Conservation (phyloP, 78 protist genomes). For the Salpingoeca rosetta region DNA sequence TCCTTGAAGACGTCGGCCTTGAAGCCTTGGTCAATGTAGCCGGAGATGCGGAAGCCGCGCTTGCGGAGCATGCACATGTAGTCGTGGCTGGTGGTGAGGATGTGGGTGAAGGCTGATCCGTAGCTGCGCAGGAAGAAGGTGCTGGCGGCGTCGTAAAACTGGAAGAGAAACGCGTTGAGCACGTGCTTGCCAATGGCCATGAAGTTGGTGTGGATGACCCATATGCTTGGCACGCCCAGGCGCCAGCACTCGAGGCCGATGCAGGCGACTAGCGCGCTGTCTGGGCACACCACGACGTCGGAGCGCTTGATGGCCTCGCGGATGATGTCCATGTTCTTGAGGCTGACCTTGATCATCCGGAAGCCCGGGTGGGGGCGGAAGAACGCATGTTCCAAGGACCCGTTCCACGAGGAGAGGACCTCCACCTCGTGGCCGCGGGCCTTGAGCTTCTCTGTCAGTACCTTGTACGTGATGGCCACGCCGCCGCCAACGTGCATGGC, state of each 20-base stretch:
- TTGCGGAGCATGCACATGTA: background rate
- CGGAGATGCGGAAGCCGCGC: background rate
- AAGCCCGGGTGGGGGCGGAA: background rate
- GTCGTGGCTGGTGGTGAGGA: background rate
- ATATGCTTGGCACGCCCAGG: background rate
- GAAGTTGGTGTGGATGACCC: background rate
- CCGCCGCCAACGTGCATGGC: background rate
- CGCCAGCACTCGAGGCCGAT: background rate
- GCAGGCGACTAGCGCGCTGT: background rate
- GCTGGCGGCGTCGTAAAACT: background rate
- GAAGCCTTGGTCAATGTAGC: background rate
- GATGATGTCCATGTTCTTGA: background rate
- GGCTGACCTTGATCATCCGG: background rate
- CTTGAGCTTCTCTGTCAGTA: background rate
- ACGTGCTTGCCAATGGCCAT: too few species aligned
- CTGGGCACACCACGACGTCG: background rate
- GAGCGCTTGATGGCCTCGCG: background rate
- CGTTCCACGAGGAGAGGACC: background rate
- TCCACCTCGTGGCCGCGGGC: background rate
- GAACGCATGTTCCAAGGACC: background rate
- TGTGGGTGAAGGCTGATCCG: background rate
- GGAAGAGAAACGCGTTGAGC: background rate
- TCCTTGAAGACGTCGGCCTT: background rate
- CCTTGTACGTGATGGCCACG: background rate
- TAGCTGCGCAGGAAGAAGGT: too few species aligned